Percentiles rank a stretch among this genome's conserved stretches.
phyloP scores from a whole-genome alignment of 805 yeast genomes.

The Kodamaea kaohsiungensis region DNA sequence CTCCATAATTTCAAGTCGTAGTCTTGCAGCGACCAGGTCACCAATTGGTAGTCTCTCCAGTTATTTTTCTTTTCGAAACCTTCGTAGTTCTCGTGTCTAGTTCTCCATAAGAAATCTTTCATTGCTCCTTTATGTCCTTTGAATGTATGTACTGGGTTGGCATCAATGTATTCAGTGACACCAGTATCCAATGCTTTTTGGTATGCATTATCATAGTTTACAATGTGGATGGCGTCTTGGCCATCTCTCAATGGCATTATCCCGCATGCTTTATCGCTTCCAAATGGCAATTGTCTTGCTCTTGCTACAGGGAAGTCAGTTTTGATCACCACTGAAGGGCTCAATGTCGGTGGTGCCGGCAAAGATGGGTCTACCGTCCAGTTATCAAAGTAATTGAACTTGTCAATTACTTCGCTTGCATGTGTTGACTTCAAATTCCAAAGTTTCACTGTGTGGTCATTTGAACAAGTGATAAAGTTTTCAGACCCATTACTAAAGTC shows the following conservation, averaged over 20 bases:
- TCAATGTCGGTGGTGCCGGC: slow-evolving; percentile 4
- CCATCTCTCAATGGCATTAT: slow-evolving; percentile 93
- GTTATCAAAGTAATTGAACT: slow-evolving; percentile 22
- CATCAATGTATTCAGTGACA: slow-evolving; percentile 25
- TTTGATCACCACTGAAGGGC: slow-evolving; percentile 57
- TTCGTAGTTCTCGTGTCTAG: slow-evolving; percentile 37
- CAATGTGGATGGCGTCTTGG: slow-evolving; percentile 57
- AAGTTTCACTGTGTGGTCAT: slow-evolving; percentile 76
- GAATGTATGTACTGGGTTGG: slow-evolving; percentile 50
- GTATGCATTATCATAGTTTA: slow-evolving; percentile 46
- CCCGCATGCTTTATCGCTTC: slow-evolving; percentile 69
- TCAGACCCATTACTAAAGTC: slow-evolving; percentile 70
- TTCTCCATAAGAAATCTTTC: slow-evolving; percentile 86
- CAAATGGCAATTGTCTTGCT: slow-evolving; percentile 88
- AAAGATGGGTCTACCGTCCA: background rate
- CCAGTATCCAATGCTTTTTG: slow-evolving; percentile 24
- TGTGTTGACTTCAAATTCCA: slow-evolving; percentile 61
- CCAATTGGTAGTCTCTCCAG: slow-evolving; percentile 84
- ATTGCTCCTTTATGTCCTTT: slow-evolving; percentile 84
- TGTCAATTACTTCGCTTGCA: slow-evolving; percentile 13
- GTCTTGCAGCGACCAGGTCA: slow-evolving; percentile 89
- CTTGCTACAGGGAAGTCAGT: slow-evolving; percentile 87
- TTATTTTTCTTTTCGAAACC: slow-evolving; percentile 53
- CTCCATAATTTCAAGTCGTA: slow-evolving; percentile 86
- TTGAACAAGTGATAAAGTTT: slow-evolving; percentile 76